Conservation (phyloP, 441 rosid species). For the Kokia cookei region DNA sequence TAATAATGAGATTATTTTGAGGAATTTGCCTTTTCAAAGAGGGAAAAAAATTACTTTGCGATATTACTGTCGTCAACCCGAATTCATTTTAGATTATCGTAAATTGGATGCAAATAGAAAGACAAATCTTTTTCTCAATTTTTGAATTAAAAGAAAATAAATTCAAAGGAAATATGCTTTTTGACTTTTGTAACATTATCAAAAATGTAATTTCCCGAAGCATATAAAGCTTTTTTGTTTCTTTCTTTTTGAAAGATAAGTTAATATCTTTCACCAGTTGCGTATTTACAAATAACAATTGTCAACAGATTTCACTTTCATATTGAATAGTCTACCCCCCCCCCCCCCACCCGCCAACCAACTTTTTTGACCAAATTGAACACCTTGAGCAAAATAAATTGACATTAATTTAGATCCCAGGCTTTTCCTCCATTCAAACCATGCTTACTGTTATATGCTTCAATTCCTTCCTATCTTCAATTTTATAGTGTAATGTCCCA, state of each 20-base stretch:
- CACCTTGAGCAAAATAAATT: background rate
- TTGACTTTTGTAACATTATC: background rate
- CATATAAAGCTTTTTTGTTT: background rate
- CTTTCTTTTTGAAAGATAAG: background rate
- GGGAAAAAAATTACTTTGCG: too few species aligned
- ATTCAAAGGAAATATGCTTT: too few species aligned
- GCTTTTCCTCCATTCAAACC: background rate
- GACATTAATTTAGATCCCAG: background rate
- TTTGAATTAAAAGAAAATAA: too few species aligned
- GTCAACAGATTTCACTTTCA: background rate
- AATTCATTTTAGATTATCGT: too few species aligned
- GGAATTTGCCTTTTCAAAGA: too few species aligned
- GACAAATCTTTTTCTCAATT: background rate
- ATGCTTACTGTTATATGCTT: background rate
- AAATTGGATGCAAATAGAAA: background rate
- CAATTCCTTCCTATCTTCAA: background rate
- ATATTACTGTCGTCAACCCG: too few species aligned
- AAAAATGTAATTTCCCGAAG: background rate
- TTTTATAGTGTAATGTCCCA: background rate
- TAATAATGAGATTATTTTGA: too few species aligned
- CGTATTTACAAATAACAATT: conserved; percentile 11
- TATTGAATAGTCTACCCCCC: background rate
- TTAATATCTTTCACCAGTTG: background rate
- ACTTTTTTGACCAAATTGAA: background rate
- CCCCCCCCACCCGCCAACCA: background rate